Conservation (phyloP, 2,329 filamentous ascomycete genomes). For the Paracoccidioides lutzii region DNA sequence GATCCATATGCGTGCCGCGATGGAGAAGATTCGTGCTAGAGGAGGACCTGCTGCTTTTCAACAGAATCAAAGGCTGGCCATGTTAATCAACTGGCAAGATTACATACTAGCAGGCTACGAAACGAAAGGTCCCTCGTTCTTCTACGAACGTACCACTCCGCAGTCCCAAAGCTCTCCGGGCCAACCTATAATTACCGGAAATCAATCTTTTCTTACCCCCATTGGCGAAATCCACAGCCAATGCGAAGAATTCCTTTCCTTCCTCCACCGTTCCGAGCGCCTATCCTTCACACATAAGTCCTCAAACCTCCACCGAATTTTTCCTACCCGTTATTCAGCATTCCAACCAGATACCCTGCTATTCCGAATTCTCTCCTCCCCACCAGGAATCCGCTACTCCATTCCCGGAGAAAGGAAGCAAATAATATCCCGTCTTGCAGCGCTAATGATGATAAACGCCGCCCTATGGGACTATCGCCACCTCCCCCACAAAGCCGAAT, state of each 20-base stretch:
- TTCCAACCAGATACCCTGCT: slow-evolving; percentile 22
- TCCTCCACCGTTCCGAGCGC: slow-evolving; percentile 27
- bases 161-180: slow-evolving; percentile 1
- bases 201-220: neutral
- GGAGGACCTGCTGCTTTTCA: slow-evolving; percentile 26
- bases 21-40: slow-evolving; percentile 26
- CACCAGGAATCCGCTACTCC: slow-evolving; percentile 22
- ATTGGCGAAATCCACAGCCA: slow-evolving; percentile 23
- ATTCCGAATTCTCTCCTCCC: slow-evolving; percentile 22
- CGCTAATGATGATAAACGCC: slow-evolving; percentile 27
- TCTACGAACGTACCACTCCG: slow-evolving; percentile 17
- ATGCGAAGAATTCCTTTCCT: slow-evolving; percentile 27
- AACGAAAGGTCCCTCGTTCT: slow-evolving; percentile 22
- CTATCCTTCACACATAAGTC: slow-evolving; percentile 21
- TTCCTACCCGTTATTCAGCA: slow-evolving; percentile 16
- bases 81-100: slow-evolving; percentile 32
- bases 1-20: slow-evolving; percentile 29
- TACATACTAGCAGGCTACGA: slow-evolving; percentile 30
- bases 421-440: slow-evolving; percentile 24
- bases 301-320: slow-evolving; percentile 9
- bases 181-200: neutral
- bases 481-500: slow-evolving; percentile 17
- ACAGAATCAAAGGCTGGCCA: slow-evolving; percentile 24
- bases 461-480: slow-evolving; percentile 30
- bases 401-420: slow-evolving; percentile 27